Evolutionary conservation across 495 filamentous ascomycete species (phyloP), one percentile per base, ranked within the genome.

Genomic region (Barbatosphaeria neglecta): DNA sequence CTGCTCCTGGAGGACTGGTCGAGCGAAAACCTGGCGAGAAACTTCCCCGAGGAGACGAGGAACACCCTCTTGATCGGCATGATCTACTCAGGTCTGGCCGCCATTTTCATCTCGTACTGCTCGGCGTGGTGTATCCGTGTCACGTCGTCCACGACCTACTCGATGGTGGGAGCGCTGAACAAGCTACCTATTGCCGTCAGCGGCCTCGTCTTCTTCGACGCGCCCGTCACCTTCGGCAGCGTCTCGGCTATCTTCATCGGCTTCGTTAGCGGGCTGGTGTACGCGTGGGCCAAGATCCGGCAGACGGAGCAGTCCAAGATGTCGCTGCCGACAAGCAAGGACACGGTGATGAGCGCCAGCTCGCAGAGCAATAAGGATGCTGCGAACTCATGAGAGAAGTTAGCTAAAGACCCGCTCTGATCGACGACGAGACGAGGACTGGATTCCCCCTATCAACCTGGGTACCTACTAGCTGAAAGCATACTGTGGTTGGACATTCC

Each of bases 81-180:
- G 86, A 67, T 97, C 57, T 81, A 97, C 62, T 96, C 92, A 10
- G 92, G 92, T 44, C 76, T 95, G 25, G 90, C 82, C 24, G 85
- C 90, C 38, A 86, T 99, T 53, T 95, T 96, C 70, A 99, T 99
- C 66, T 97, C 92, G 18, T 99, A 98, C 74, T 88, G 86, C 59
- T 95, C 88, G 18, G 90, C 92, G 24, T 96, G 92, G 92, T 96
- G 92, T 67, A 90, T 98, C 52, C 92, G 92, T 53, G 84, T 95
- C 47, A 95, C 92, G 15, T 90, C 86, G 2, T 94, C 89, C 7
- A 96, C 92, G 27, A 98, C 90, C 5, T 98, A 98, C 71, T 90
- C 84, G 24, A 96, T 98, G 92, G 92, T 96, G 45, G 92, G 92
- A 50, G 86, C 90, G 22, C 76, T 98, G 51, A 98, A 98, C 78